Base-by-base conservation (phyloP, 768 basidiomycete species). In the Boletus edulis region DNA sequence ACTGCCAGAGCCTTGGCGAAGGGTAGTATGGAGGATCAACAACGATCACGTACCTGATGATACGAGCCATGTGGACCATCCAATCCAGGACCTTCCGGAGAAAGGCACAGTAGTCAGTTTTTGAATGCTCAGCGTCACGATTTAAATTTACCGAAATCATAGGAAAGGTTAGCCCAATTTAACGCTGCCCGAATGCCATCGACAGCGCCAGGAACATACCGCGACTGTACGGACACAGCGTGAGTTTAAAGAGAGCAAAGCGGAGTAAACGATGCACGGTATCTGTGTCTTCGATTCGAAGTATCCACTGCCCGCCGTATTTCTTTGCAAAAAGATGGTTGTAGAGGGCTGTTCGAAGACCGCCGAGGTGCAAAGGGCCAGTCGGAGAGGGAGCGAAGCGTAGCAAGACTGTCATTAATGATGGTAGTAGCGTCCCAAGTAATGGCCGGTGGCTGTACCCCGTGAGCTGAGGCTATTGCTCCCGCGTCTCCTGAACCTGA, bases 301-400 rank as follows among this genome's bases (percentile, higher is more conserved):
- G 73, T 37, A 98, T 82, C 92, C 93, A 97, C 64, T 87, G 87
- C 3, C 96, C 97, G 3, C 83, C 85, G 14, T 82, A 76, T 68
- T 91, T 92, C 62, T 80, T 81, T 10, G 96, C 91, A 52, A 87
- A 86, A 0, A 98, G 72, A 65, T 97, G 82, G 65, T 98, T 98
- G 72, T 94, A 96, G 3, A 99, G 75, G 0, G 95, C 97, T 51
- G 95, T 98, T 17, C 97, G 76, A 14, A 99, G 82, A 0, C 97
- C 97, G 1, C 97, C 97, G 2, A 99, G 84, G 70, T 99, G 97
- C 5, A 98, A 76, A 32, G 87, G 81, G 2, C 97, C 97, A 0
- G 97, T 99, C 1, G 97, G 97, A 1, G 97, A 98, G 1, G 97
- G 97, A 3, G 96, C 97, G 70, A 99, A 98, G 15, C 97, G 86